Conservation (phyloP, 2,329 filamentous ascomycete species). For the Tolypocladium guangdongense region DNA sequence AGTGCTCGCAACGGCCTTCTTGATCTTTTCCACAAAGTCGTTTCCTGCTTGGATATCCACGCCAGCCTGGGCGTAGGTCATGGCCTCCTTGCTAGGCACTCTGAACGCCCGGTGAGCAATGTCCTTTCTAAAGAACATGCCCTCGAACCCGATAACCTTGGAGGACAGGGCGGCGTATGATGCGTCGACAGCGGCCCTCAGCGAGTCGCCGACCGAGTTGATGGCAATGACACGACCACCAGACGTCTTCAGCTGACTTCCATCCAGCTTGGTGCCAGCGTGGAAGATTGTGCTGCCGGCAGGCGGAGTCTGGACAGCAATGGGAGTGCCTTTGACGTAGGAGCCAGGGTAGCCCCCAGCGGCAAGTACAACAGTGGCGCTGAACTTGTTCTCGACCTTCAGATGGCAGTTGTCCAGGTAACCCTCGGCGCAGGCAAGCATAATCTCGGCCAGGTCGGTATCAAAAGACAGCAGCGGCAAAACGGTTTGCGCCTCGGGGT, state of each 20-base stretch:
- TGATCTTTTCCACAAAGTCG: conserved; percentile 84
- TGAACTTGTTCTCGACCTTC: conserved; percentile 58
- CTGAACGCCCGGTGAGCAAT: conserved; percentile 73
- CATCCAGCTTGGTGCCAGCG: conserved; percentile 65
- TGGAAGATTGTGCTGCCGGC: conserved; percentile 69
- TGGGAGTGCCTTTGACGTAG: conserved; percentile 68
- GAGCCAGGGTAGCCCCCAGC: conserved; percentile 81
- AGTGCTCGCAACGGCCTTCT: conserved; percentile 77
- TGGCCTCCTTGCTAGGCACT: conserved; percentile 32
- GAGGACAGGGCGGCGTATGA: conserved; percentile 76
- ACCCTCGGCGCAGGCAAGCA: conserved; percentile 72
- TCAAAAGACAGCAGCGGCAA: conserved; percentile 66
- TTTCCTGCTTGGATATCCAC: conserved; percentile 95
- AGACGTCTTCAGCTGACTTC: conserved; percentile 57
- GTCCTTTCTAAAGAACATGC: conserved; percentile 86
- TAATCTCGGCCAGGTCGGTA: conserved; percentile 77
- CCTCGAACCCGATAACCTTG: conserved; percentile 61
- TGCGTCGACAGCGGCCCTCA: conserved; percentile 73
- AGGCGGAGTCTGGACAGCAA: conserved; percentile 34
- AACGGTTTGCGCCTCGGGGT: conserved; percentile 84
- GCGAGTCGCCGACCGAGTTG: conserved; percentile 61
- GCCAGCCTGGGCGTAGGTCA: conserved; percentile 89
- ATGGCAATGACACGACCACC: conserved; percentile 90
- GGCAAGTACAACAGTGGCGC: conserved; percentile 87
- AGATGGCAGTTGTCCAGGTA: conserved; percentile 61